Evolutionary conservation across 768 basidiomycete genomes (phyloP), one percentile per base, ranked within the genome.

Genomic region (Mycena polygramma): DNA sequence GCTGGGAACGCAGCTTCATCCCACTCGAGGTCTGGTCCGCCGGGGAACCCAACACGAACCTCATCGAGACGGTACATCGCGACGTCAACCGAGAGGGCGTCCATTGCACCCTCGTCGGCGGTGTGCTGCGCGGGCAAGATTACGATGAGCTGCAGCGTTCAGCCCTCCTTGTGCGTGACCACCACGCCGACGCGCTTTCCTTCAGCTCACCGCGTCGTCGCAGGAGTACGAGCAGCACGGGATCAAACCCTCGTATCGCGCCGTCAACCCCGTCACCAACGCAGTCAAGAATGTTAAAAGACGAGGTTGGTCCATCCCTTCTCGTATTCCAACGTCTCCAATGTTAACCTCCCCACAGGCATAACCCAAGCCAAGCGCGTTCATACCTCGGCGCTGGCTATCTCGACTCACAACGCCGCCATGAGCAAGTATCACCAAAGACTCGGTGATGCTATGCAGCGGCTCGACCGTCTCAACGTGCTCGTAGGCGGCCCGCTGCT

Each of bases 1-100:
- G 58, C 58, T 48, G 45, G 41, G 41, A 43, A 35, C 45, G 46
- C 11, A 45, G 41, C n/a, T 45, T 45, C 41, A 60, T 60, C 26
- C 58, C 58, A 4, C 58, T 43, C 39, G 41, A 19, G 17, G n/a
- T 60, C 37, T 60, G 37, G 37, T 7, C 26, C 11, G 37, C 58
- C 6, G 43, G 37, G 10, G 58, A 60, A 9, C 24, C 41, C 6
- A 60, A 9, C 43, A 45, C 58, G 5, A 60, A 60, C 58, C 37
- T 60, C 39, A 24, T 41, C 17, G 58, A 60, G 58, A 20, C 39
- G 3, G 37, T 60, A 6, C 58, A 60, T n/a, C 20, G 58, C 20
- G 43, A 60, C 20, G 58, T 45, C 26, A 60, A 60, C 46, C 58
- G 37, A 9, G 58, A 46, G 30, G 58, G 58, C 20, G 43, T 60